A percentile compares a stretch with the other conserved stretches of the same genome.
These are phyloP conservation scores for Sarocladium kiliense DNA, from an alignment of 2,329 filamentous ascomycete genomes.

Conservation along the genomic window DNA sequence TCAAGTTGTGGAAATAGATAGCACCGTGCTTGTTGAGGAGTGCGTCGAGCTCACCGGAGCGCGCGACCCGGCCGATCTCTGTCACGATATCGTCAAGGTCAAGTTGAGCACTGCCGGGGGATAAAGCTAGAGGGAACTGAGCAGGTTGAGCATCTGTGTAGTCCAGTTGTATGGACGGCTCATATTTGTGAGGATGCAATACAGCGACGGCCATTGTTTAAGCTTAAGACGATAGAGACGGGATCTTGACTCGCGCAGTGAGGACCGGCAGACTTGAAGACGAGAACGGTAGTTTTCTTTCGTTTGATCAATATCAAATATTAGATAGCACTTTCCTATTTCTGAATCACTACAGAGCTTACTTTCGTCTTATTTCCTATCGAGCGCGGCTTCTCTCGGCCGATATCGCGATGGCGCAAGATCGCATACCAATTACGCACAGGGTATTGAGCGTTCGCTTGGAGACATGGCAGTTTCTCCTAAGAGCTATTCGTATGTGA, in stretches of 20 bases:
- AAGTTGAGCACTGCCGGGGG: neutral
- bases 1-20: slow-evolving; percentile 25
- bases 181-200: neutral
- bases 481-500: too few species aligned
- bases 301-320: too few species aligned
- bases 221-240: too few species aligned
- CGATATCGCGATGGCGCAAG: neutral
- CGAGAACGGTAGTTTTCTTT: too few species aligned
- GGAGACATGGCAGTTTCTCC: too few species aligned
- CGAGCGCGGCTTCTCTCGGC: too few species aligned
- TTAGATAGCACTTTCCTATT: too few species aligned
- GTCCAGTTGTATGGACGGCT: neutral
- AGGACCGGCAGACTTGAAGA: too few species aligned
- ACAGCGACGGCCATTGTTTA: neutral
- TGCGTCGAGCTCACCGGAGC: slow-evolving; percentile 20
- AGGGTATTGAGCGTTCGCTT: neutral
- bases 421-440: neutral
- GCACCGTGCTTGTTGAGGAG: slow-evolving; percentile 25
- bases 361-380: too few species aligned
- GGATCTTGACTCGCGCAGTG: too few species aligned
- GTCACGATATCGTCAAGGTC: neutral
- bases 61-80: neutral
- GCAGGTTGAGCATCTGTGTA: neutral
- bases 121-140: neutral
- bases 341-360: too few species aligned